Evolutionary conservation across 345 rosid genomes (phyloP), one percentile per base, ranked within the genome.

Genomic region (Aquilaria yunnanensis): DNA sequence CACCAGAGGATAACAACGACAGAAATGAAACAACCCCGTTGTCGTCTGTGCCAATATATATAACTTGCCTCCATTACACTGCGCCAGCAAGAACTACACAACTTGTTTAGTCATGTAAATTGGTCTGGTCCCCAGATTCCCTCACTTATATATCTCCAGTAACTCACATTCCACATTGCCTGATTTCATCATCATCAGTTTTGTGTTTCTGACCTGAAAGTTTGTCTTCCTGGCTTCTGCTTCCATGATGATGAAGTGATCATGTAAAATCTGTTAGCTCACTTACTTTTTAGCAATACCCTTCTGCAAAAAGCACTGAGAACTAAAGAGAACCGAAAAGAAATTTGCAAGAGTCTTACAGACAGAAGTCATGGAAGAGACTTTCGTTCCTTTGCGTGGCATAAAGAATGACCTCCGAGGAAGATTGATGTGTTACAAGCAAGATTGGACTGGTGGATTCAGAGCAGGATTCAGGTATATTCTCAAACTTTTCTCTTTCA

Each of bases 391-490:
- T 43, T 64, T 93, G 12, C 78, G 79, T 32, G 99, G 99, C 68
- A 93, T 93, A 53, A 93, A 72, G 73, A 85, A 88, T 74, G 99
- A 93, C 62, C 85, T 93, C 32, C 80, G 72, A 73, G 96, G 90
- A 67, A 85, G 97, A 74, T 55, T 93, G 46, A 71, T 74, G 81
- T 90, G 97, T 68, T 93, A 93, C 79, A 88, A 86, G 74, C 95
- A 90, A 77, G 98, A 93, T 30, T 93, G 98, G 98, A 80, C 73
- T 12, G 85, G 98, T 12, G 97, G 97, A 51, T 63, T 90, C 55
- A 82, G 80, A 12, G 95, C 97, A 51, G 95, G 97, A 32, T 74
- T 88, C 76, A 88, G 98, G 98, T 90, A 66, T 16, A 9, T 58
- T 12, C 29, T 34, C 59, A 55, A 7, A 1, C 45, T 51, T 57